Percentiles rank a stretch among this genome's conserved stretches.
phyloP scores from a whole-genome alignment of 257 asterid genomes.

The Capsicum chinense region DNA sequence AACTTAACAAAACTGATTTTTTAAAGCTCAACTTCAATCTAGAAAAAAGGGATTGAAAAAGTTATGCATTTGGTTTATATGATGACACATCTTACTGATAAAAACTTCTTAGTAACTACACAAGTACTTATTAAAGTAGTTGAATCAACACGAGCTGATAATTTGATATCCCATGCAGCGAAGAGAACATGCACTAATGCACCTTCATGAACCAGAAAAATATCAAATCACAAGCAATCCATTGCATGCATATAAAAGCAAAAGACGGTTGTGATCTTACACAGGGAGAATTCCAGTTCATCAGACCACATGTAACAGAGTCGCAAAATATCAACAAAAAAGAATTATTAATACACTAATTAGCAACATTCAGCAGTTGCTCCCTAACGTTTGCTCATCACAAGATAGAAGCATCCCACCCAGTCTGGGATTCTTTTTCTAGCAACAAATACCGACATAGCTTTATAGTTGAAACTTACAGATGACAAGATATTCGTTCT shows the following conservation, averaged over 20 bases:
- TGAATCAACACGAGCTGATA: slow-evolving; percentile 8
- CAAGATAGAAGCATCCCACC: neutral
- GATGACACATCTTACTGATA: neutral
- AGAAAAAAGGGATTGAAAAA: neutral
- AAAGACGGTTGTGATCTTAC: slow-evolving; percentile 9
- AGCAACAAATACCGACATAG: neutral
- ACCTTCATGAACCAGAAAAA: neutral
- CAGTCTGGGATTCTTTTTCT: neutral
- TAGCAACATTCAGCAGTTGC: neutral
- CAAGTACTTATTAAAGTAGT: slow-evolving; percentile 15
- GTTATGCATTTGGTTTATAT: slow-evolving; percentile 18
- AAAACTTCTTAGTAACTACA: neutral
- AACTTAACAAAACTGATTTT: slow-evolving; percentile 29
- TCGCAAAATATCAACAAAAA: neutral
- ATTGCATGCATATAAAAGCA: neutral
- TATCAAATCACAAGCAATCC: neutral
- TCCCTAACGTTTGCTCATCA: neutral
- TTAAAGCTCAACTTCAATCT: slow-evolving; percentile 1
- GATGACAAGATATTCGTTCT: neutral
- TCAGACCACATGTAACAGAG: slow-evolving; percentile 15
- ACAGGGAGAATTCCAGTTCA: slow-evolving; percentile 24
- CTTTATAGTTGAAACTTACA: neutral
- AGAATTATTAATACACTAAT: neutral
- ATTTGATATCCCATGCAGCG: slow-evolving; percentile 16
- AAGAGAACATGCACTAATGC: slow-evolving; percentile 6